Percentiles rank a stretch among this genome's conserved stretches.
Evolutionary conservation across 31 red algal genomes (phyloP).

Genomic region (Odonthalia washingtoniensis): DNA sequence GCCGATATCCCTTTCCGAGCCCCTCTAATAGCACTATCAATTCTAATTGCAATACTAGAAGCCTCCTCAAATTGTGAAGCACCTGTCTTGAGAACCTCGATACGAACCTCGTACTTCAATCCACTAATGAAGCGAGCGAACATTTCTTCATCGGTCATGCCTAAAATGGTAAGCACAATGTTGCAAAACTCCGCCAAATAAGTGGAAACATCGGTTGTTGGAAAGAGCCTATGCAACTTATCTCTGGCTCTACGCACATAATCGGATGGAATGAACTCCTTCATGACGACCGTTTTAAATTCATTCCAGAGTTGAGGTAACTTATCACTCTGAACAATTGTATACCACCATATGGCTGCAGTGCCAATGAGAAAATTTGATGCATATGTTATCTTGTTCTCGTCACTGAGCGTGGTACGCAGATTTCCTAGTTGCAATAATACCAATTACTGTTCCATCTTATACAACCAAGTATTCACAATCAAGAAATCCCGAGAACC

Average conservation of each 20-base stretch:
- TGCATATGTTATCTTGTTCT: too few relatives aligned
- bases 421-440: too few relatives aligned
- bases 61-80: conserved; percentile 24
- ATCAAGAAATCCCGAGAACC: too few relatives aligned
- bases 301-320: too few relatives aligned
- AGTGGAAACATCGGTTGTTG: neutral
- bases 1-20: too few relatives aligned
- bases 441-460: too few relatives aligned
- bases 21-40: conserved; percentile 36
- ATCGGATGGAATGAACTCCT: conserved; percentile 41
- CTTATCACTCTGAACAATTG: too few relatives aligned
- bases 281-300: neutral
- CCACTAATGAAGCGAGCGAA: conserved; percentile 37
- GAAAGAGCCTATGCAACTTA: neutral
- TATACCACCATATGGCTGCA: too few relatives aligned
- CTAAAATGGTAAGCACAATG: conserved; percentile 34
- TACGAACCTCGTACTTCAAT: conserved; percentile 6
- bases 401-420: too few relatives aligned
- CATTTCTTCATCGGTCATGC: conserved; percentile 40
- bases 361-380: too few relatives aligned
- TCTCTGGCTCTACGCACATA: conserved; percentile 36
- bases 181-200: conserved; percentile 59
- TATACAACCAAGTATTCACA: too few relatives aligned
- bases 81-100: conserved; percentile 47
- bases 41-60: conserved; percentile 33